Base-by-base conservation (phyloP, 768 basidiomycete genomes). In the Russula griseocarnosa region DNA sequence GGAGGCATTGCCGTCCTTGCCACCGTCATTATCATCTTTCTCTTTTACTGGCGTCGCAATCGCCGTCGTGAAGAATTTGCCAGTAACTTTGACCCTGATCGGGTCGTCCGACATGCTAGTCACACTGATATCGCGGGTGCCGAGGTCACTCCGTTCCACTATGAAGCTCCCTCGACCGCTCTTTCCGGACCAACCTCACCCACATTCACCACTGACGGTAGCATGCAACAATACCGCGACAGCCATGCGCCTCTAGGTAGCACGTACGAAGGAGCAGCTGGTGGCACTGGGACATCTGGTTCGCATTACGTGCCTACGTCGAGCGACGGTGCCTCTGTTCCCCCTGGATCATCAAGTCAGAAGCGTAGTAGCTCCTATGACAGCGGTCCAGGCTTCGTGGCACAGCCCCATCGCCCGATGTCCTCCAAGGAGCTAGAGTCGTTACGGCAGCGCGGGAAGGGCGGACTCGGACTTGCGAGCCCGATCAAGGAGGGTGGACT, bases 81-180 rank as follows among this genome's bases (percentile, higher is more conserved):
- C 61, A 81, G 81, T 55, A 74, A 81, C 73, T 81, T 81, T 62
- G 80, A 81, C 44, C 81, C 80, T 0, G 81, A 81, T 63, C 76
- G 75, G 5, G 75, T 81, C 47, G 65, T 74, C 2, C 70, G 69
- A 13, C 74, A 73, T 36, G 40, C 16, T 20, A 72, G 55, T 40
- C 20, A 70, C 67, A 47, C 60, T 8, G 69, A 69, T 50, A 61
- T 69, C 13, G 62, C 57, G 1, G 65, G 61, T 5, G 62, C 63
- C 8, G 72, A 53, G 36, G 66, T 61, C 11, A 67, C 66, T 3
- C 66, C 62, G 50, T 69, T 65, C 59, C 67, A 28, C 8, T 70
- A 66, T 24, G 67, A 71, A 24, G 71, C 73, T 11, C 47, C 61
- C 47, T 55, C 68, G 52, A 71, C 65, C 44, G 68, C 68, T 30